Evolutionary conservation across 106 monocot species (phyloP), one percentile per base, ranked within the genome.

Genomic region (Dioscorea dumetorum): DNA sequence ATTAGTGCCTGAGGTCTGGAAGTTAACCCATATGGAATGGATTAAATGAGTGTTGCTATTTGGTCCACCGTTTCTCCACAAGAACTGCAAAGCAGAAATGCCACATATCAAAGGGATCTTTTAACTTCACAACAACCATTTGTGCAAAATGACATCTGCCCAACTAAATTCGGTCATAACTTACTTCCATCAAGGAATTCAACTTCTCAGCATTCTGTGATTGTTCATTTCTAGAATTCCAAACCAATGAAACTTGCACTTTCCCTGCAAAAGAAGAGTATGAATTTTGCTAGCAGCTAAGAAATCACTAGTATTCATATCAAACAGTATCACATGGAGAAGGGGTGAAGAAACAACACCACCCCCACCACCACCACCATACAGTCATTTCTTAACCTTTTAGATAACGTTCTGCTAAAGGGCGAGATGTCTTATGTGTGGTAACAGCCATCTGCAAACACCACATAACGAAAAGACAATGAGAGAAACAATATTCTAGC

Each of bases 11-110:
- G 97, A 90, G 62, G 97, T 92, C 70, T 99, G 97, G 81, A 99
- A 99, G 77, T 99, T 99, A 23, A 57, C 92, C 97, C 97, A 99
- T 78, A 99, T 73, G 15, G 97, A 99, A 67, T 92, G 97, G 24
- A 99, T 78, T 72, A 95, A 75, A 66, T 88, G 72, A 24, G 49
- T 50, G 12, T 60, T 68, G 62, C 88, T 85, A 5, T 35, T 73
- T 33, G 79, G 61, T 69, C 95, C 91, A 49, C 82, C 91, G 57
- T 84, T 86, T 80, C 70, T 88, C 95, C 95, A 95, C 56, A 95
- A 72, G 68, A 86, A 95, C 95, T 95, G 83, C 22, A 77, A 59
- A 62, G 12, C 10, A 8, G 41, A 41, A 41, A 10, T 1, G 10
- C 41, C 41, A 41, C 41, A 41, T 41, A 41, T 41, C 41, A 8